Evolutionary conservation across 2,329 filamentous ascomycete genomes (phyloP), one percentile per base, ranked within the genome.

Genomic region (Epichloe aotearoae): DNA sequence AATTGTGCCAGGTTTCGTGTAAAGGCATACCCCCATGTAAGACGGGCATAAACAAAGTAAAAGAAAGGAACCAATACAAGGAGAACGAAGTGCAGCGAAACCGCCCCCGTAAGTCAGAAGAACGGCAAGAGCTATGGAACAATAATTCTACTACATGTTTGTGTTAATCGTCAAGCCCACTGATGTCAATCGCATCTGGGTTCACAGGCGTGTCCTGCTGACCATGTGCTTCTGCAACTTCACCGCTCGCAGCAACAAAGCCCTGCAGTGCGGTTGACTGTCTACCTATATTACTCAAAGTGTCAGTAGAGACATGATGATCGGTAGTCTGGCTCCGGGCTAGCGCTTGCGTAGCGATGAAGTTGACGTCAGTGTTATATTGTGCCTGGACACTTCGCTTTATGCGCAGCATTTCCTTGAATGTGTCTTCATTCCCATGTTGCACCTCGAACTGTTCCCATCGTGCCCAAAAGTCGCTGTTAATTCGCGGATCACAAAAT

Each of bases 321-420:
- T 70, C 50, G 4, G 76, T 75, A 57, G 76, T 78, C 86, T 94
- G 86, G 55, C 81, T 83, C 55, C 89, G 81, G 20, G 89, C 89
- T 57, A 98, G 75, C 26, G 93, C 93, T 66, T 98, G 93, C 5
- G 88, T 94, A 10, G 93, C 93, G 67, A 98, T 96, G 63, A 96
- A 98, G 66, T 90, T 95, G 73, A 98, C 91, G 63, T 98, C 93
- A 43, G 94, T 98, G 64, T 97, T 97, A 75, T 94, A 98, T 71
- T 96, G 88, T 49, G 93, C 91, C 68, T 96, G 89, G 12, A 98
- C 93, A 67, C 88, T 95, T 64, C 93, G 77, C 76, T 97, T 98
- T 74, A 98, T 89, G 33, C 93, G 84, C 55, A 97, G 75, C 93
- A 98, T 98, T 66, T 98, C 93, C 73, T 95, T 96, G 76, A 94